Evolutionary conservation across 2,329 filamentous ascomycete species (phyloP).

Genomic region (Lojkania enalia): DNA sequence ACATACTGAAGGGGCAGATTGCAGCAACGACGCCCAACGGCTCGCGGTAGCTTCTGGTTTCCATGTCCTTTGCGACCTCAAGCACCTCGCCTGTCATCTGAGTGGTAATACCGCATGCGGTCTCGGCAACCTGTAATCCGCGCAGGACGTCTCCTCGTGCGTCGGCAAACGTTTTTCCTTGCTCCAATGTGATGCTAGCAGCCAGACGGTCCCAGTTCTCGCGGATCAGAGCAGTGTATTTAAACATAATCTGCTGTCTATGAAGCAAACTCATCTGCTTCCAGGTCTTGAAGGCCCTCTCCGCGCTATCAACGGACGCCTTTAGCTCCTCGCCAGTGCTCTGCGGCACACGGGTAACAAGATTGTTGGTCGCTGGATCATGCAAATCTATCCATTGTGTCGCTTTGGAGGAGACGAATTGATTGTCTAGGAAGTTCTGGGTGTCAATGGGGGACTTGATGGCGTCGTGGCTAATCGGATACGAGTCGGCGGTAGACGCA

Average conservation of each 20-base stretch:
- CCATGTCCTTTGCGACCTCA: conserved; percentile 88
- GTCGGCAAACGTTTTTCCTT: conserved; percentile 86
- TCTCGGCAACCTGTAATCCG: conserved; percentile 83
- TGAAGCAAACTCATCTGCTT: conserved; percentile 70
- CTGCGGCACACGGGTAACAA: conserved; percentile 81
- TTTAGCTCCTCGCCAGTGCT: conserved; percentile 77
- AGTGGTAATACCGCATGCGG: conserved; percentile 77
- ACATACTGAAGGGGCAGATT: conserved; percentile 83
- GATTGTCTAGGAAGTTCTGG: conserved; percentile 80
- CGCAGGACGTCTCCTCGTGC: conserved; percentile 80
- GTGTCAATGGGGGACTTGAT: conserved; percentile 70
- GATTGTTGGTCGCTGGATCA: conserved; percentile 83
- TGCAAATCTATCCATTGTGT: conserved; percentile 76
- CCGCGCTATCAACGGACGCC: conserved; percentile 73
- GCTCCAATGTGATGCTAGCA: conserved; percentile 83
- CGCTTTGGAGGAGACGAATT: conserved; percentile 69
- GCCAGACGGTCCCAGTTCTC: conserved; percentile 85
- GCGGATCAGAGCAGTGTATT: conserved; percentile 75
- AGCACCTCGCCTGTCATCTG: conserved; percentile 81
- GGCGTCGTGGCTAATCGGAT: conserved; percentile 72
- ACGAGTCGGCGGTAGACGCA: conserved; percentile 57
- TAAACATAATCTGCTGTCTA: conserved; percentile 86
- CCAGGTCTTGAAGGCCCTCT: conserved; percentile 77
- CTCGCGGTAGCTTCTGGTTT: conserved; percentile 80
- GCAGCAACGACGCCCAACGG: conserved; percentile 79